These are phyloP conservation scores for Picea engelmannii DNA, from an alignment of 83 land plant species.

Conservation along the genomic window DNA sequence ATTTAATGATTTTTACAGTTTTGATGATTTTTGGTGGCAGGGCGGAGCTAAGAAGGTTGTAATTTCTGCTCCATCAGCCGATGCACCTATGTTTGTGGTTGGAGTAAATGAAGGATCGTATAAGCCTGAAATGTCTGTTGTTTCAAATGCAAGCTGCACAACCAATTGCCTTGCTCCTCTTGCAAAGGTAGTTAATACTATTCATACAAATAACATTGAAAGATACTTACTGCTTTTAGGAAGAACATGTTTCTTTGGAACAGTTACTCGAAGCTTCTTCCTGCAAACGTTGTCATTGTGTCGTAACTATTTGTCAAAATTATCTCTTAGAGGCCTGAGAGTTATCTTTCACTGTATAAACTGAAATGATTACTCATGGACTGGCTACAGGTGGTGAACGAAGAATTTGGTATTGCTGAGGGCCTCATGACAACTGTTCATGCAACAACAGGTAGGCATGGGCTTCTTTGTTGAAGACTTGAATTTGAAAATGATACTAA, in stretches of 20 bases:
- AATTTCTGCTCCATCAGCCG: slow-evolving; percentile 97
- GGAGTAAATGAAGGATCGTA: slow-evolving; percentile 85
- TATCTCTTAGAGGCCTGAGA: too few relatives aligned
- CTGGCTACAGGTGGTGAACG: slow-evolving; percentile 78
- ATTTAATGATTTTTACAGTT: too few relatives aligned
- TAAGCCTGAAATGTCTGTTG: slow-evolving; percentile 76
- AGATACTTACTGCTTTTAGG: too few relatives aligned
- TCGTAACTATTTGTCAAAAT: too few relatives aligned
- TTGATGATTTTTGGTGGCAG: slow-evolving; percentile 28
- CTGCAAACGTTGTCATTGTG: too few relatives aligned
- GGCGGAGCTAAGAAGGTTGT: slow-evolving; percentile 98
- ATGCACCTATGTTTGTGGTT: slow-evolving; percentile 98
- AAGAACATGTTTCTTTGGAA: too few relatives aligned
- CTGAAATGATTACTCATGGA: too few relatives aligned
- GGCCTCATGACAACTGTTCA: slow-evolving; percentile 99
- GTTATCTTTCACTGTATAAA: too few relatives aligned
- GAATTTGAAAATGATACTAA: neutral
- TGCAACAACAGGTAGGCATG: slow-evolving; percentile 87
- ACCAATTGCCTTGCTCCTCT: slow-evolving; percentile 98
- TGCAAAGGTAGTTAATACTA: slow-evolving; percentile 64
- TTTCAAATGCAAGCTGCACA: slow-evolving; percentile 98
- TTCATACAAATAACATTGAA: too few relatives aligned
- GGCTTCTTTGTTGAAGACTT: neutral
- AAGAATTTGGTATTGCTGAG: slow-evolving; percentile 88
- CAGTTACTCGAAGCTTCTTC: too few relatives aligned